phyloP scores from a whole-genome alignment of 805 yeast species.

The Yarrowia keelungensis region DNA sequence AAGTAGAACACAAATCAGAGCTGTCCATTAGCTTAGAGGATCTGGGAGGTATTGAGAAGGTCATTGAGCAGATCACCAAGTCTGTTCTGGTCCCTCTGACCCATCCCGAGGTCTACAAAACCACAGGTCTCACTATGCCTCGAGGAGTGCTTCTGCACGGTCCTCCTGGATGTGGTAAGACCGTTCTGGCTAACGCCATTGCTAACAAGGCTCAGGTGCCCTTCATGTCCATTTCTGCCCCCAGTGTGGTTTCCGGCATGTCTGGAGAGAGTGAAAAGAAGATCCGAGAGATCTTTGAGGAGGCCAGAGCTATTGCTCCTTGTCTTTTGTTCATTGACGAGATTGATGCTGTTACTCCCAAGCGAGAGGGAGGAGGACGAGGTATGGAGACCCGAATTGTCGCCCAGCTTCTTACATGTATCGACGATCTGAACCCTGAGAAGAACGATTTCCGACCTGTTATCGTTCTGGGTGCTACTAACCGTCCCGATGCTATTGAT shows the following conservation, averaged over 20 bases:
- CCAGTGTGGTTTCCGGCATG: constrained; percentile 97
- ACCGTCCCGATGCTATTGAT: constrained; percentile 93
- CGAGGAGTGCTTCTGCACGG: constrained; percentile 94
- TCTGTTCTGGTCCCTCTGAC: constrained; percentile 87
- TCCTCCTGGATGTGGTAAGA: constrained; percentile 99
- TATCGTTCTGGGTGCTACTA: constrained; percentile 93
- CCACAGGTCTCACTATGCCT: constrained; percentile 95
- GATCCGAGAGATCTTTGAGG: constrained; percentile 89
- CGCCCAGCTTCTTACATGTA: constrained; percentile 90
- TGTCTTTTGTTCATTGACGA: constrained; percentile 94
- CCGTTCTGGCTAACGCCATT: constrained; percentile 92
- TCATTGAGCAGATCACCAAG: constrained; percentile 87
- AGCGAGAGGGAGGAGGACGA: constrained; percentile 96
- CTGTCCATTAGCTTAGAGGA: constrained; percentile 73
- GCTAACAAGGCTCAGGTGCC: constrained; percentile 96
- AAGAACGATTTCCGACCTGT: constrained; percentile 94
- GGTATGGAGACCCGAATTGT: constrained; percentile 98
- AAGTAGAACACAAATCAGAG: constrained; percentile 55
- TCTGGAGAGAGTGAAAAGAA: constrained; percentile 98
- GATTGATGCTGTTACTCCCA: constrained; percentile 97
- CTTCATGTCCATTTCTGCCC: constrained; percentile 89
- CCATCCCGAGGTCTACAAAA: constrained; percentile 87
- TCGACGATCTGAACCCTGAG: constrained; percentile 88
- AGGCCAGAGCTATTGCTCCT: constrained; percentile 89
- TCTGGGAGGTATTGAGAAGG: constrained; percentile 87